Conservation (phyloP, 768 basidiomycete species). For the Rhizopogon rudus region DNA sequence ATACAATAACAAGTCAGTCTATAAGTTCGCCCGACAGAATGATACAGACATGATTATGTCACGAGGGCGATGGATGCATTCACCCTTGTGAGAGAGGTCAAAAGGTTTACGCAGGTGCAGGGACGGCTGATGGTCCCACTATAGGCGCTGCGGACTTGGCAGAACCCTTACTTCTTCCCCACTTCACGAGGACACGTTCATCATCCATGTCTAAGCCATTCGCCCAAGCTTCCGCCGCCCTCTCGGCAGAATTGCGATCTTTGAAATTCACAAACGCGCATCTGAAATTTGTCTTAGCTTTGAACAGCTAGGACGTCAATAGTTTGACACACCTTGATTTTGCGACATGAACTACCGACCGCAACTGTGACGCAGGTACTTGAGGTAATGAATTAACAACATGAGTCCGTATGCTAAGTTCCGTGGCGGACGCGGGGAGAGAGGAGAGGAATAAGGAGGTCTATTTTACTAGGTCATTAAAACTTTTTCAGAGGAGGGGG, state of each 20-base stretch:
- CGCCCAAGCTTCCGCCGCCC: conserved; percentile 86
- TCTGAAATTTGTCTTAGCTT: conserved; percentile 31
- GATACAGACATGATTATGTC: background rate
- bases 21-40: background rate
- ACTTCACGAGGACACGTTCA: conserved; percentile 69
- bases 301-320: background rate
- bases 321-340: conserved; percentile 58
- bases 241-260: conserved; percentile 77
- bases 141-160: conserved; percentile 26
- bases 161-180: conserved; percentile 71
- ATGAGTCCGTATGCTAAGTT: conserved; percentile 67
- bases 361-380: conserved; percentile 59
- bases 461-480: conserved; percentile 32
- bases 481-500: background rate
- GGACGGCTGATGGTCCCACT: conserved; percentile 4
- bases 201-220: conserved; percentile 85
- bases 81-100: background rate
- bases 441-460: conserved; percentile 84
- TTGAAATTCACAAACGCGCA: conserved; percentile 97
- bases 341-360: conserved; percentile 81
- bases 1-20: background rate
- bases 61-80: background rate
- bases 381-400: conserved; percentile 66
- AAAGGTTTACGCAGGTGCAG: conserved; percentile 8
- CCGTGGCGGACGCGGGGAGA: conserved; percentile 64